These are phyloP conservation scores for Phytophthora cryptogea DNA, from an alignment of 352 stramenopile genomes.

Conservation along the genomic window DNA sequence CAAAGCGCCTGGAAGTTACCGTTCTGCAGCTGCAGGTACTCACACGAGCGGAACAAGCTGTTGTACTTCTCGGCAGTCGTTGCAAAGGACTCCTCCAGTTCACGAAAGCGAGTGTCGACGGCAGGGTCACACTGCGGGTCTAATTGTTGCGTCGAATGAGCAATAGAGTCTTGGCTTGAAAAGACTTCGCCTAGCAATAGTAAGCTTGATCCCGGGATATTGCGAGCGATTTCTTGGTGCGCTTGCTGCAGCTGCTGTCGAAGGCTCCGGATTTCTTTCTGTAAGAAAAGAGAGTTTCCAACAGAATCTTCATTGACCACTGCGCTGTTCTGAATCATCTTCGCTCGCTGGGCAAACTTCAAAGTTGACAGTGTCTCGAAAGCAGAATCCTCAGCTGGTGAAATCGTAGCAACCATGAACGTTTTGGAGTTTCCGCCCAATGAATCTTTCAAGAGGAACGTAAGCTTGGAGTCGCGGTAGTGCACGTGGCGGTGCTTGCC, in stretches of 20 bases:
- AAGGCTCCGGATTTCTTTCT: slow-evolving; percentile 76
- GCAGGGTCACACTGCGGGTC: slow-evolving; percentile 35
- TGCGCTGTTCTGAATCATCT: slow-evolving; percentile 86
- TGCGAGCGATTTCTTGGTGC: slow-evolving; percentile 34
- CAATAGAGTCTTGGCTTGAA: slow-evolving; percentile 23
- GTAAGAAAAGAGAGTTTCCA: slow-evolving; percentile 61
- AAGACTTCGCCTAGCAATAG: slow-evolving; percentile 19
- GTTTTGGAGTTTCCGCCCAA: slow-evolving; percentile 88
- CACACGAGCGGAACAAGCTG: slow-evolving; percentile 52
- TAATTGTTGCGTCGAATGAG: slow-evolving; percentile 5
- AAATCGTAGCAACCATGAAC: slow-evolving; percentile 86
- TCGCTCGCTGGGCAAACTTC: slow-evolving; percentile 85
- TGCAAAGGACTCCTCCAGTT: slow-evolving; percentile 68
- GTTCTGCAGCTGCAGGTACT: slow-evolving; percentile 60
- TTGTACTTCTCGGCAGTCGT: slow-evolving; percentile 66
- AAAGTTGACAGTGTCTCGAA: slow-evolving; percentile 86
- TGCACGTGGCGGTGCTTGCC: slow-evolving; percentile 85
- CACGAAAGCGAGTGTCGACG: slow-evolving; percentile 51
- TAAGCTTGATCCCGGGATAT: slow-evolving; percentile 23
- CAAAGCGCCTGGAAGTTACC: slow-evolving; percentile 58
- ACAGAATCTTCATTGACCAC: slow-evolving; percentile 84
- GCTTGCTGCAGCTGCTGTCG: slow-evolving; percentile 63
- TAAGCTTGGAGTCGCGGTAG: slow-evolving; percentile 88
- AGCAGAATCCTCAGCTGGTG: slow-evolving; percentile 83
- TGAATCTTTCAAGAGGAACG: slow-evolving; percentile 85